Percentiles rank a stretch among this genome's conserved stretches.
Conservation (phyloP, 208 protist genomes). For the Tritrichomonas musculus region DNA sequence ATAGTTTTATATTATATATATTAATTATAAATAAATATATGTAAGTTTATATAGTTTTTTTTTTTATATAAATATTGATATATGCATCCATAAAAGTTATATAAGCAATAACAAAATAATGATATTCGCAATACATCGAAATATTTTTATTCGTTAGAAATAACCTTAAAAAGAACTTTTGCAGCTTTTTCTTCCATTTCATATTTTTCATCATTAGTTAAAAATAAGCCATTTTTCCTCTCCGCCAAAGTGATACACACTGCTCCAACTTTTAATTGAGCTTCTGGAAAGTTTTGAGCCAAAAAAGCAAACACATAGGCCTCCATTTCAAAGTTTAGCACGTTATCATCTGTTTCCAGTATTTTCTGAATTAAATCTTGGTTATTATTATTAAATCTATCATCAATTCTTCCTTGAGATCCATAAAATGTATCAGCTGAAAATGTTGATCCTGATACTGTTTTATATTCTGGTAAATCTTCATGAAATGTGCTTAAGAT, state of each 20-base stretch:
- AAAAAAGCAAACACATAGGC: background rate
- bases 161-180: background rate
- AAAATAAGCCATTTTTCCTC: background rate
- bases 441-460: background rate
- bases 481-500: background rate
- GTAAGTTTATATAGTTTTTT: too few relatives aligned
- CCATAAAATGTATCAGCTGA: slow-evolving; percentile 6
- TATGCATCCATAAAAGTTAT: too few relatives aligned
- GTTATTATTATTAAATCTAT: background rate
- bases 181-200: background rate
- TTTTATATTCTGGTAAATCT: background rate
- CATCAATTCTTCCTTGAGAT: background rate
- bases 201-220: background rate
- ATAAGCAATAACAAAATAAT: too few relatives aligned
- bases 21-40: too few relatives aligned
- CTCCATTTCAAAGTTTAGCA: background rate
- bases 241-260: background rate
- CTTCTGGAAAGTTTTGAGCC: background rate
- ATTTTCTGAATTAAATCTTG: background rate
- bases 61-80: too few relatives aligned
- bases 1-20: too few relatives aligned
- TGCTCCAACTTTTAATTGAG: background rate
- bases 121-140: background rate
- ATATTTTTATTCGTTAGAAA: background rate
- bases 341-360: background rate